Base-by-base conservation (phyloP, 257 asterid species). In the Ehretia macrophylla region DNA sequence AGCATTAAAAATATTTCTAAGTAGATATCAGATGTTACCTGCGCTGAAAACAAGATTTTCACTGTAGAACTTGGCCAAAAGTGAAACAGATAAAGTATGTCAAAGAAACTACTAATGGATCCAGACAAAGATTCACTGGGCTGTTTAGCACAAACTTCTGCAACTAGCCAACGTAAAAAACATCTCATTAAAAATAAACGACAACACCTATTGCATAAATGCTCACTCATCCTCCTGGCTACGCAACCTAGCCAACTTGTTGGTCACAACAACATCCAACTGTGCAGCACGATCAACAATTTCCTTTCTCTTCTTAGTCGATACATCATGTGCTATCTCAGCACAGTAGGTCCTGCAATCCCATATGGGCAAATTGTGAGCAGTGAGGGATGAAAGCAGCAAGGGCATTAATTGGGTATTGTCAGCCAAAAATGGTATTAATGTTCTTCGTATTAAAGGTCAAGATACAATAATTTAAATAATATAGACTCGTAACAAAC, bases 281-380 rank as follows among this genome's bases (percentile, higher is more conserved):
- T 79, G 85, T 11, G 81, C 75, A 0, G 85, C 85, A 10, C 81
- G 76, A 45, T 69, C 77, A 4, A 79, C 85, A 22, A 75, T 75
- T 11, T 75, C 81, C 59, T 79, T 75, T 8, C 84, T 68, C 32
- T 79, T 79, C 79, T 51, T 72, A 12, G 81, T 78, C 8, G 84
- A 78, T 10, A 74, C 67, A 51, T 78, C 69, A 55, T 78, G 84
- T 18, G 79, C 83, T 3, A 78, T 78, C 66, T 76, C 74, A 9
- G 84, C 86, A 35, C 90, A 83, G 66, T 83, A 83, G 17, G 64
- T 77, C 81, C 90, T 79, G 77, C 38, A 5, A 66, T 17, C 10
- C 22, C 57, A 38, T 1, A 3, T 23, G 48, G 19, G 21, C 50
- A 51, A n/a, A 14, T 39, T 35, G n/a, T 18, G 35, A 12, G 21